Base-by-base conservation (phyloP, 495 filamentous ascomycete genomes). In the Glutinoglossum americanum region DNA sequence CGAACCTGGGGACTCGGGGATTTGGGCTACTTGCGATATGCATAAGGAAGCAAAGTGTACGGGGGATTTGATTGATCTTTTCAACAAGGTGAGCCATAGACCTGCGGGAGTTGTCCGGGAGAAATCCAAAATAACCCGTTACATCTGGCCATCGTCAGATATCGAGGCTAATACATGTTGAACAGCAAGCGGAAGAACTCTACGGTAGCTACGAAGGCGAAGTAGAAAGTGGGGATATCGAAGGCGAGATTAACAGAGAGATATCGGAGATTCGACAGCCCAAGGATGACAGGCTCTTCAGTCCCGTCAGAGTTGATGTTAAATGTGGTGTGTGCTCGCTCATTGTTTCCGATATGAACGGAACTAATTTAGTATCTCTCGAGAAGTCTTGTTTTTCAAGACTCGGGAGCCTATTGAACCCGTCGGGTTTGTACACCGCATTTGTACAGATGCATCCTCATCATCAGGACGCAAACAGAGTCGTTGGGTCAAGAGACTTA, bases 11-110 rank as follows among this genome's bases (percentile, higher is more conserved):
- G 87, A 92, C 66, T 72, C 75, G 48, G 92, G 92, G 11, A 84
- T 97, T 30, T 96, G 90, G 77, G 79, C 83, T 27, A 94, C 93
- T 1, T 96, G 89, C 65, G 82, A 88, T 33, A 80, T 81, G 67
- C 80, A 79, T 55, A 83, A 77, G 68, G 90, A 98, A 71, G 71
- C 70, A 23, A 89, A 82, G 70, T 87, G 86, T 21, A 75, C 84
- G 1, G 73, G 71, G 37, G 92, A 98, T 65, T 67, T 87, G 47
- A 69, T 74, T 27, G 74, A 81, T 65, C 66, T 96, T 33, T 86
- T 95, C 65, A 76, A 82, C 19, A 77, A 92, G 73, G 87, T 89
- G 65, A 61, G 66, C 56, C 63, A 53, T 53, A 11, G 26, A 30
- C 4, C 4, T 53, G 1, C 23, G 11, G 19, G 15, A 32, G 9